Evolutionary conservation across 2,329 filamentous ascomycete genomes (phyloP).

Genomic region (Helotiales sp.): DNA sequence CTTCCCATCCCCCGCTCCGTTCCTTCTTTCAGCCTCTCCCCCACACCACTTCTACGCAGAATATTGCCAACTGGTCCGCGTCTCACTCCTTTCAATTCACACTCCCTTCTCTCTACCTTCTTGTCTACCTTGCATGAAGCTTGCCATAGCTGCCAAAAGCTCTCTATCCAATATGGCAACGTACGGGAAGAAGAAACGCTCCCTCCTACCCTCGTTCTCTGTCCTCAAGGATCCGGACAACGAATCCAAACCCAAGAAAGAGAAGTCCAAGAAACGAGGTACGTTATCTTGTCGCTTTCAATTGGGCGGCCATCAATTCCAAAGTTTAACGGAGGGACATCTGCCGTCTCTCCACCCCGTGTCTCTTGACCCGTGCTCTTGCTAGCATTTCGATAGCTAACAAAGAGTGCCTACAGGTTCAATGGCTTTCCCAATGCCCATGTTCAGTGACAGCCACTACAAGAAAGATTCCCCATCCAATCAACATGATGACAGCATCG

Average conservation of each 20-base stretch:
- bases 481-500: conserved; percentile 32
- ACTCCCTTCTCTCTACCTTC: neutral
- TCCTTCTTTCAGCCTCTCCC: neutral
- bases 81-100: no score
- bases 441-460: conserved; percentile 11
- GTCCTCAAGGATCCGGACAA: conserved; percentile 22
- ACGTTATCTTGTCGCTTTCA: neutral
- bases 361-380: neutral
- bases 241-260: conserved; percentile 16
- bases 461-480: conserved; percentile 7
- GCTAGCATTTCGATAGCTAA: neutral
- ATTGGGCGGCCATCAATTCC: neutral
- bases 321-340: neutral
- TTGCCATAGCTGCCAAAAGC: neutral
- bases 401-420: neutral
- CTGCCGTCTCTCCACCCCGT: neutral
- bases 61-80: neutral
- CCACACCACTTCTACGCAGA: neutral
- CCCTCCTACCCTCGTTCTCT: conserved; percentile 33
- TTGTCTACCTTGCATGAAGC: conserved; percentile 1
- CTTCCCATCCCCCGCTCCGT: neutral
- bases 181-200: conserved; percentile 35
- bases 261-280: conserved; percentile 23
- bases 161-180: conserved; percentile 25
- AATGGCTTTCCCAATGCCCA: conserved; percentile 5